Base-by-base conservation (phyloP, 2,329 filamentous ascomycete genomes). In the Nemania bipapillata region DNA sequence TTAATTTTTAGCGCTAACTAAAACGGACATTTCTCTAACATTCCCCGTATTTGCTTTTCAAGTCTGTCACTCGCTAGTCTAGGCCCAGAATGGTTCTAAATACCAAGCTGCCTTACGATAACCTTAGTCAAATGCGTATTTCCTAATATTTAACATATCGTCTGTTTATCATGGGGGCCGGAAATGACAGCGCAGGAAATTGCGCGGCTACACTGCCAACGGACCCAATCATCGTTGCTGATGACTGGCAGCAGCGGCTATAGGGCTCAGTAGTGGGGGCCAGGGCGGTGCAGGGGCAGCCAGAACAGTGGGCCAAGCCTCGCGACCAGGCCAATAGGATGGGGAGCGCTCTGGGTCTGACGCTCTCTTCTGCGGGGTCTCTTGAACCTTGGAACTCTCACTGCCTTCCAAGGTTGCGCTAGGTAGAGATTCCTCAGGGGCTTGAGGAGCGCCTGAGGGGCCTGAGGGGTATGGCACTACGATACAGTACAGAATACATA, bases 281-380 rank as follows among this genome's bases (percentile, higher is more conserved):
- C 54, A 52, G 63, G 66, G 66, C 66, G 66, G 69, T 62, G 45
- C 57, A 58, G 53, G 60, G 40, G 54, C 65, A 65, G 61, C 68
- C 65, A 54, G 49, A 71, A 70, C 24, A 72, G 71, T 73, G 74
- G 74, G 49, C 45, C 62, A 11, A 52, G 59, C 37, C 61, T 73
- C 66, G 69, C 45, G 65, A 72, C 65, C 35, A 35, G 45, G 59
- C 75, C 75, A 76, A 75, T 68, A 17, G 42, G n/a, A 22, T 62
- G 61, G 54, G 22, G 63, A 59, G 65, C 52, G 42, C 55, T 61
- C 56, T 50, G 7, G 17, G 20, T 24, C 47, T 50, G 60, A 40
- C 55, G 56, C 52, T 63, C 47, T 37, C 22, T 50, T 15, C 49
- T 73, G 73, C 70, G 70, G 73, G 68, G 72, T 69, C 9, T 49